These are phyloP conservation scores for Isoetes taiwanensis DNA, from an alignment of 75 land plant species.

Conservation along the genomic window DNA sequence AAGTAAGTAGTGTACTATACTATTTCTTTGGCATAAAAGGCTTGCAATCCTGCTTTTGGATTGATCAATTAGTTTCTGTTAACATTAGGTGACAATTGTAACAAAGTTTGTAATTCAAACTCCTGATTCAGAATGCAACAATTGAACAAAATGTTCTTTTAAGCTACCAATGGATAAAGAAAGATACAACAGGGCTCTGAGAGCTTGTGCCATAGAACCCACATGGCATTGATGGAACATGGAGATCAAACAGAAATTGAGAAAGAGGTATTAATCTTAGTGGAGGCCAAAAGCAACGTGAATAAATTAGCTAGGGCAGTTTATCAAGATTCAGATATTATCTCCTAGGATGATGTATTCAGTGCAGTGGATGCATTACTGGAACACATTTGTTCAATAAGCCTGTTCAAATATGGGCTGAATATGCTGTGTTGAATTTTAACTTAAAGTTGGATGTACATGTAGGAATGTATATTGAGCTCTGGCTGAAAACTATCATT, in stretches of 20 bases:
- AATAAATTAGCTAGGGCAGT: conserved; percentile 21
- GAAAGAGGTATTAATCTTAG: conserved; percentile 25
- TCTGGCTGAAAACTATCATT: not conserved
- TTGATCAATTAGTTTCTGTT: too few species aligned
- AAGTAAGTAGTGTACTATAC: too few species aligned
- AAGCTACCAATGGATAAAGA: conserved; percentile 14
- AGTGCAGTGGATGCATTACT: conserved; percentile 26
- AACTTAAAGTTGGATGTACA: not conserved
- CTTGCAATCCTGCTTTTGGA: too few species aligned
- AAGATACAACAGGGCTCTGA: conserved; percentile 8
- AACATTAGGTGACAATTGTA: conserved; percentile 13
- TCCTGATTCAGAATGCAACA: conserved; percentile 22
- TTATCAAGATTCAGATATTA: conserved; percentile 22
- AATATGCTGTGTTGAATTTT: not conserved
- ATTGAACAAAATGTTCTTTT: conserved; percentile 24
- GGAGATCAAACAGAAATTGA: conserved; percentile 25
- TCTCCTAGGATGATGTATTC: conserved; percentile 17
- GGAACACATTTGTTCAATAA: conserved; percentile 18
- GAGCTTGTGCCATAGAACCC: conserved; percentile 22
- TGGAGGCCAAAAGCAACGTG: conserved; percentile 24
- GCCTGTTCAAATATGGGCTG: not conserved
- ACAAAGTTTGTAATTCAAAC: conserved; percentile 24
- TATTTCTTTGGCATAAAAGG: too few species aligned
- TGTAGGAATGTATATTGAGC: not conserved
- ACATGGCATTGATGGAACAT: conserved; percentile 13